A percentile compares a stretch with the other conserved stretches of the same genome.
Evolutionary conservation across 495 filamentous ascomycete species (phyloP).

Genomic region (Penicillium ucsense): DNA sequence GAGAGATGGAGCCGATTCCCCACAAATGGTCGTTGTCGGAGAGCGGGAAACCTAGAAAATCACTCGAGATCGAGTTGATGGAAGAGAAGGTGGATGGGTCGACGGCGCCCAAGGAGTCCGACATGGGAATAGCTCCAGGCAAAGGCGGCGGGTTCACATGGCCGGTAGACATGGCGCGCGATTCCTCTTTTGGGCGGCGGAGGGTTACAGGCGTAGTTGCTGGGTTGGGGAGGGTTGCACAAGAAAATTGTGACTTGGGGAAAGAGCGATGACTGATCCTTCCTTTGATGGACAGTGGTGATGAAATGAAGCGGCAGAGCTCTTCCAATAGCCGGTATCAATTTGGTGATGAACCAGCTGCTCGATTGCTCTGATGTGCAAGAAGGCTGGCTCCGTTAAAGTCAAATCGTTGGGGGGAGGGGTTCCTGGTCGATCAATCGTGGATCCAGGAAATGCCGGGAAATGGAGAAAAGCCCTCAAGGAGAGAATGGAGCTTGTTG

Average conservation of each 20-base stretch:
- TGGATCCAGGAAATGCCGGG: no score
- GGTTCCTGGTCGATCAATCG: no score
- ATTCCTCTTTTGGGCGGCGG: not conserved
- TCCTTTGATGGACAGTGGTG: no score
- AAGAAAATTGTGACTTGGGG: not conserved
- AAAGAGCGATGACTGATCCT: not conserved
- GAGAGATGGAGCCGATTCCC: conserved; percentile 24
- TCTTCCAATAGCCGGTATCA: no score
- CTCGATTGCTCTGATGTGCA: no score
- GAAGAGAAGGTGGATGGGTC: conserved; percentile 14
- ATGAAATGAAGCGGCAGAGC: no score
- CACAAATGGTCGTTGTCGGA: conserved; percentile 28
- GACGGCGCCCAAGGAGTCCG: conserved; percentile 6
- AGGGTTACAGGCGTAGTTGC: not conserved
- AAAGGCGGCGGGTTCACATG: conserved; percentile 10
- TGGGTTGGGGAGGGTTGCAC: not conserved
- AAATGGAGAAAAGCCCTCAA: no score
- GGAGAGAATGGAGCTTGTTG: no score
- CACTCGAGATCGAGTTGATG: conserved; percentile 16
- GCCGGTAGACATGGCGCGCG: conserved; percentile 10
- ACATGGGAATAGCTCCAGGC: conserved; percentile 5
- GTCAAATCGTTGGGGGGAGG: no score
- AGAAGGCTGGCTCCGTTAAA: no score
- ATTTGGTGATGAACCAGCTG: no score
- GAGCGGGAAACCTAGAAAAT: conserved; percentile 21